These are phyloP conservation scores for Sabuloglossum arenarium DNA, from an alignment of 495 filamentous ascomycete genomes.

Conservation along the genomic window DNA sequence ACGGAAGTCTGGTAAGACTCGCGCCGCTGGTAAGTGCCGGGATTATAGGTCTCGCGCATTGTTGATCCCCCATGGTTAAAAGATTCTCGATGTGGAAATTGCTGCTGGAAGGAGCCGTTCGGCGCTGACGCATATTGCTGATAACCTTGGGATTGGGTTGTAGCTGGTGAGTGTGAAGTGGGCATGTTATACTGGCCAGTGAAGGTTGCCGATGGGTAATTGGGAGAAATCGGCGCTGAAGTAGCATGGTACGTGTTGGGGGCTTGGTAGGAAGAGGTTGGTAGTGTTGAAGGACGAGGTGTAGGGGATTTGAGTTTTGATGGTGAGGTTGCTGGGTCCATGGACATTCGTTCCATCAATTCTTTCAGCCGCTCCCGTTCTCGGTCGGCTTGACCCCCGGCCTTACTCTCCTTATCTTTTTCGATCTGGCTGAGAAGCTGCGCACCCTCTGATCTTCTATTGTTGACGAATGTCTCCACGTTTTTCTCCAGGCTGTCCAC, in stretches of 20 bases:
- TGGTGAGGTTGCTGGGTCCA: conserved; percentile 33
- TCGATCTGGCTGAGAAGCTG: conserved; percentile 80
- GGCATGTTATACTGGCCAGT: conserved; percentile 27
- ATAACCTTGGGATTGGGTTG: conserved; percentile 1
- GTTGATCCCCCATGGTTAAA: conserved; percentile 7
- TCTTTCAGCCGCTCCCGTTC: conserved; percentile 72
- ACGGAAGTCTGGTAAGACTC: conserved; percentile 3
- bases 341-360: conserved; percentile 89
- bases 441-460: conserved; percentile 76
- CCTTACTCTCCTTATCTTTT: conserved; percentile 43
- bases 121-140: conserved; percentile 10
- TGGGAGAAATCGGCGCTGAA: conserved; percentile 22
- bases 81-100: conserved; percentile 8
- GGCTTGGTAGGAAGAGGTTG: conserved; percentile 6
- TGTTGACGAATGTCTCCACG: conserved; percentile 90
- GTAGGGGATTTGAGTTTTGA: conserved; percentile 10
- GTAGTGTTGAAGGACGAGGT: conserved; percentile 3
- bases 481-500: conserved; percentile 92
- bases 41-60: conserved; percentile 12
- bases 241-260: conserved; percentile 7
- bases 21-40: conserved; percentile 16
- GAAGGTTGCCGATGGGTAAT: conserved; percentile 27
- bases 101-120: not conserved
- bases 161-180: not conserved
- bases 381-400: conserved; percentile 55